phyloP scores from a whole-genome alignment of 2,329 filamentous ascomycete species.

The Paracamarosporium sp. region DNA sequence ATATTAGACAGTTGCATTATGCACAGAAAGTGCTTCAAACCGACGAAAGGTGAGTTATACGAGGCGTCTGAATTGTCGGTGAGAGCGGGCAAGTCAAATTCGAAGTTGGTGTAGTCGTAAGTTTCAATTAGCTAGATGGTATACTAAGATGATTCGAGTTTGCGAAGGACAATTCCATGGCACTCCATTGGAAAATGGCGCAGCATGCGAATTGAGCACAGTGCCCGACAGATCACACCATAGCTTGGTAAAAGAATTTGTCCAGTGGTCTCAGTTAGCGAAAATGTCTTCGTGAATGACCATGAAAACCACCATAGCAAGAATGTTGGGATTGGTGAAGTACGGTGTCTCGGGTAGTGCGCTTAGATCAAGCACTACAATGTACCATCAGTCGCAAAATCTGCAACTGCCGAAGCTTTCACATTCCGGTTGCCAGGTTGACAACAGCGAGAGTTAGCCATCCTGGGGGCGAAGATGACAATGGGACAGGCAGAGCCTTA shows the following conservation, averaged over 20 bases:
- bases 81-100: constrained; percentile 25
- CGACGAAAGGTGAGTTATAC: constrained; percentile 12
- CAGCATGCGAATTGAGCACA: too few species aligned
- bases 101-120: constrained; percentile 24
- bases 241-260: too few species aligned
- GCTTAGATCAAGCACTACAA: constrained; percentile 32
- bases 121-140: constrained; percentile 24
- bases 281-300: constrained; percentile 30
- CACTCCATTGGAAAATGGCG: neutral
- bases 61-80: constrained; percentile 23
- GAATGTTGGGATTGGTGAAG: constrained; percentile 18
- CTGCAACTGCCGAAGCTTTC: constrained; percentile 6
- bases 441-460: constrained; percentile 12
- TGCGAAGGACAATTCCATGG: constrained; percentile 18
- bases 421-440: neutral
- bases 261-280: too few species aligned
- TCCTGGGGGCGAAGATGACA: constrained; percentile 11
- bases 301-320: constrained; percentile 16
- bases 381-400: constrained; percentile 20
- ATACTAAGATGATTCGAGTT: constrained; percentile 21
- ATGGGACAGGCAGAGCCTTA: constrained; percentile 19
- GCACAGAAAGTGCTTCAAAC: neutral
- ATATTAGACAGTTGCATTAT: constrained; percentile 11
- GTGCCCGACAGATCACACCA: too few species aligned
- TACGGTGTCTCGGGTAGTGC: constrained; percentile 26